Conservation (phyloP, 306 rosid species). For the Castanea crenata region DNA sequence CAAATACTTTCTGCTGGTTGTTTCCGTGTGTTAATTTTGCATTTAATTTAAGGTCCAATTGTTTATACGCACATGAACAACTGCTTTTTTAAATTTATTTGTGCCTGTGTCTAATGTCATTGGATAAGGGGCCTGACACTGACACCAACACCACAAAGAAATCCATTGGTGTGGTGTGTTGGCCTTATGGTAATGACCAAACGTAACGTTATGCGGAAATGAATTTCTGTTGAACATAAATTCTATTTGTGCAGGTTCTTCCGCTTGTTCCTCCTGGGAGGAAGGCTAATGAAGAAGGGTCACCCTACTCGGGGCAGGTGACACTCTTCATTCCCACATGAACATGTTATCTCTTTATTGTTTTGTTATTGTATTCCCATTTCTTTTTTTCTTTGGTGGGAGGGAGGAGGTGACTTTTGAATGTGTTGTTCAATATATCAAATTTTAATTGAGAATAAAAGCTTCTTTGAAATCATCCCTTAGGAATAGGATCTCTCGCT, state of each 20-base stretch:
- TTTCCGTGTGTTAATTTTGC: no score
- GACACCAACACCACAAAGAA: no score
- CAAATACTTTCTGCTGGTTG: no score
- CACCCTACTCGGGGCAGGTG: slow-evolving; percentile 64
- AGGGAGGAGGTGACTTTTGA: background rate
- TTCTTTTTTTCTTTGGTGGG: background rate
- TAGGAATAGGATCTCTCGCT: background rate
- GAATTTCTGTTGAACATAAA: background rate
- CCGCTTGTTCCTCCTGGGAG: slow-evolving; percentile 98
- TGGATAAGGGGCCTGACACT: no score
- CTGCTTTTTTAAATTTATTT: no score
- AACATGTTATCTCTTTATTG: background rate
- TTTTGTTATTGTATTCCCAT: background rate
- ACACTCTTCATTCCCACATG: background rate
- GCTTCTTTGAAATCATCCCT: background rate
- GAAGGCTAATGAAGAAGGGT: slow-evolving; percentile 83
- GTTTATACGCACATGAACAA: no score
- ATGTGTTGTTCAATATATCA: background rate
- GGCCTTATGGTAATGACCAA: background rate
- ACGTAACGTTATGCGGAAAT: background rate
- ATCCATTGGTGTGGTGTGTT: no score
- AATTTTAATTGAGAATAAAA: background rate
- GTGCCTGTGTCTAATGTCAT: no score
- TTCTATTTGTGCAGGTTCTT: slow-evolving; percentile 53
- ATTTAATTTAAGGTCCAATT: no score